phyloP scores from a whole-genome alignment of 768 basidiomycete species.

The Boletus rubescentipes region DNA sequence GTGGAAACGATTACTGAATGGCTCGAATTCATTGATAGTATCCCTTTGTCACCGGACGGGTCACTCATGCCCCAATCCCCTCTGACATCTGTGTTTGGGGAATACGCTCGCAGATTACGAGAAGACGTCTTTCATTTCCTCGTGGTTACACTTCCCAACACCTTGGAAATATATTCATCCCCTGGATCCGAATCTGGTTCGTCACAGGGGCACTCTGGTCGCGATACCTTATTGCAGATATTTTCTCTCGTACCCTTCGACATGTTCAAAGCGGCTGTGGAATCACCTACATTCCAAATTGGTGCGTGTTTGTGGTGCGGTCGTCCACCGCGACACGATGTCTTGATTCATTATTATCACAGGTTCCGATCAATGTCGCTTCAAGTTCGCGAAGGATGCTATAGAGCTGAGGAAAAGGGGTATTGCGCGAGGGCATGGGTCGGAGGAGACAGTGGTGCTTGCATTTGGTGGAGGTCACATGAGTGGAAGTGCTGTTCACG shows the following conservation, averaged over 20 bases:
- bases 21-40: constrained; percentile 71
- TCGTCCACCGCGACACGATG: neutral
- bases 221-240: constrained; percentile 70
- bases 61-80: constrained; percentile 43
- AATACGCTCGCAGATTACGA: constrained; percentile 71
- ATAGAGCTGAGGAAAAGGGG: constrained; percentile 81
- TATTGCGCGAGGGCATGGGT: constrained; percentile 65
- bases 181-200: constrained; percentile 38
- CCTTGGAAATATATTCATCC: constrained; percentile 53
- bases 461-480: constrained; percentile 75
- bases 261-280: constrained; percentile 79
- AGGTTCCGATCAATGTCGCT: constrained; percentile 84
- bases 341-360: constrained; percentile 22
- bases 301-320: constrained; percentile 44
- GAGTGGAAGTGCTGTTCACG: constrained; percentile 75
- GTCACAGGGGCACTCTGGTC: constrained; percentile 41
- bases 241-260: constrained; percentile 85
- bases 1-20: constrained; percentile 73
- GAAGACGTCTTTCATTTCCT: constrained; percentile 81
- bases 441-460: constrained; percentile 89
- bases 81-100: constrained; percentile 65
- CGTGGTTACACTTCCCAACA: constrained; percentile 68
- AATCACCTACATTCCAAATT: constrained; percentile 77
- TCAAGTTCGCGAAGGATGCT: constrained; percentile 90
- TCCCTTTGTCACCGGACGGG: constrained; percentile 50